Percentiles rank a stretch among this genome's conserved stretches.
Evolutionary conservation across 2,329 filamentous ascomycete genomes (phyloP).

Genomic region (Fusarium foetens): DNA sequence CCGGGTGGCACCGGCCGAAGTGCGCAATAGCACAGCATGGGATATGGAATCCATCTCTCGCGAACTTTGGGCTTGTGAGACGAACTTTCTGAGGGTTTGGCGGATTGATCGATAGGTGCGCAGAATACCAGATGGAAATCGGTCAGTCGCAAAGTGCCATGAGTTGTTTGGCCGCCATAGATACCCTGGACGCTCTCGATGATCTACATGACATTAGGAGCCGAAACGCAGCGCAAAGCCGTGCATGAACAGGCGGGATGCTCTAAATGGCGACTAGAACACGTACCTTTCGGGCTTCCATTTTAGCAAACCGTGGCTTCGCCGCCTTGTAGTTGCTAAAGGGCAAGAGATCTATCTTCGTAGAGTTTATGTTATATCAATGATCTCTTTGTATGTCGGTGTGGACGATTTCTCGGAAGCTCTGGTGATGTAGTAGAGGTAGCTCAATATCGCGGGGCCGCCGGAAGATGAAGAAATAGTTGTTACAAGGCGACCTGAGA

Average conservation of each 20-base stretch:
- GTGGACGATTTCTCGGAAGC: not conserved
- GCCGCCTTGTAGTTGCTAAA: not conserved
- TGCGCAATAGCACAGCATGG: slow-evolving; percentile 85
- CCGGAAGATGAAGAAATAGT: slow-evolving; percentile 29
- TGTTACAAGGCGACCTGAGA: slow-evolving; percentile 19
- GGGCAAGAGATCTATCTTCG: not conserved
- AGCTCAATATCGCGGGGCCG: slow-evolving; percentile 23
- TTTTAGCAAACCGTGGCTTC: slow-evolving; percentile 33
- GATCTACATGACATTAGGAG: slow-evolving; percentile 50
- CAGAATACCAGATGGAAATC: slow-evolving; percentile 70
- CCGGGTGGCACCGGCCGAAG: slow-evolving; percentile 77
- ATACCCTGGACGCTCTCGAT: slow-evolving; percentile 70
- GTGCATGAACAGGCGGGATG: not conserved
- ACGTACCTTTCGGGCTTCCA: slow-evolving; percentile 57
- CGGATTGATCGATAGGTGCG: slow-evolving; percentile 52
- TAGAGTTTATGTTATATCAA: not conserved
- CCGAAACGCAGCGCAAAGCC: not conserved
- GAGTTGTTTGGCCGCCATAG: slow-evolving; percentile 66
- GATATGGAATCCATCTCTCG: slow-evolving; percentile 94
- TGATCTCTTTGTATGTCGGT: not conserved
- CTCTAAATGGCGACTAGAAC: slow-evolving; percentile 1
- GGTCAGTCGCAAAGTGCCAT: slow-evolving; percentile 68
- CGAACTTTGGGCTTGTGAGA: slow-evolving; percentile 52
- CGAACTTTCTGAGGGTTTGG: slow-evolving; percentile 32
- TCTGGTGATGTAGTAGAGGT: slow-evolving; percentile 3